phyloP scores from a whole-genome alignment of 495 filamentous ascomycete species.

The Aspergillus baeticus region DNA sequence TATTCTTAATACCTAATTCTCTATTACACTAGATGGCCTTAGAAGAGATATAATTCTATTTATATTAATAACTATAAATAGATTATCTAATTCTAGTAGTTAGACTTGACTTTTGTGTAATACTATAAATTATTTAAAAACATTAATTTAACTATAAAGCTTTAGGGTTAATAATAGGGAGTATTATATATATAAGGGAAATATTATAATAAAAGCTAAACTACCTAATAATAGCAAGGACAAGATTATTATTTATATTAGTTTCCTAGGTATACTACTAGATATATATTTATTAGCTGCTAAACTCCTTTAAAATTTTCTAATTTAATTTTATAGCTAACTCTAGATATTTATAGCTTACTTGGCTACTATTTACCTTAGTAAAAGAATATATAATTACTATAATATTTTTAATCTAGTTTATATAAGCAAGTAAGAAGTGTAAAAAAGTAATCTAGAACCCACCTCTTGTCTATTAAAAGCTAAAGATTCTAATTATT shows the following conservation, averaged over 20 bases:
- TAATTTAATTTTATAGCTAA: slow-evolving; percentile 22
- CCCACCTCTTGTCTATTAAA: slow-evolving; percentile 29
- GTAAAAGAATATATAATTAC: slow-evolving; percentile 22
- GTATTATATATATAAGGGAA: neutral
- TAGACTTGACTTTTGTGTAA: no score
- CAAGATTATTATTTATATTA: neutral
- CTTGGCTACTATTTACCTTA: slow-evolving; percentile 7
- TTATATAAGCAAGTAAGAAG: slow-evolving; percentile 7
- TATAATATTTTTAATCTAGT: slow-evolving; percentile 26
- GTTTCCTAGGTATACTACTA: neutral
- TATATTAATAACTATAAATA: no score
- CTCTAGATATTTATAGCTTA: slow-evolving; percentile 25
- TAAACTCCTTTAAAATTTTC: slow-evolving; percentile 23
- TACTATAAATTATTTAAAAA: neutral
- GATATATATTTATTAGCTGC: neutral
- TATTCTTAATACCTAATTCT: no score
- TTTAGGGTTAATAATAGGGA: neutral
- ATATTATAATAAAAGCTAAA: neutral
- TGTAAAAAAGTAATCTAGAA: neutral
- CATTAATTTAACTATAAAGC: neutral
- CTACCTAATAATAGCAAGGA: neutral
- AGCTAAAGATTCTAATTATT: slow-evolving; percentile 15
- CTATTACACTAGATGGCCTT: no score
- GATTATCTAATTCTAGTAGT: no score
- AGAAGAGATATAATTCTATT: no score